Conservation (phyloP, 2,329 filamentous ascomycete genomes). For the Furcasterigmium furcatum region DNA sequence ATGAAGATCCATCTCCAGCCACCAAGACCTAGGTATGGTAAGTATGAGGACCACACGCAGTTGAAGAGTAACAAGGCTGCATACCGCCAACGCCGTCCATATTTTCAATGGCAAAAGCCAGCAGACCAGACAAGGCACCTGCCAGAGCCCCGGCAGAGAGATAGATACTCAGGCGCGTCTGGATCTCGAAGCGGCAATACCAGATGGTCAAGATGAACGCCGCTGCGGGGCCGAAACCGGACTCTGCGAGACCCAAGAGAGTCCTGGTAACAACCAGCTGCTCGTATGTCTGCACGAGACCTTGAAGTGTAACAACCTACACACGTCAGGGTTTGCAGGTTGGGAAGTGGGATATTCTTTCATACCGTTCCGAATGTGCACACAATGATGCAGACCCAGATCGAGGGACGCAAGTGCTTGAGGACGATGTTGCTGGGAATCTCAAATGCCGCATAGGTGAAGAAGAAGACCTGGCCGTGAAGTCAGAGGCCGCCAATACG, state of each 20-base stretch:
- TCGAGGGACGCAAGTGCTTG: slow-evolving; percentile 49
- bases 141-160: background rate
- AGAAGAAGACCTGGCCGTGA: slow-evolving; percentile 58
- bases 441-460: slow-evolving; percentile 52
- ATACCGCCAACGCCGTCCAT: slow-evolving; percentile 50
- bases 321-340: background rate
- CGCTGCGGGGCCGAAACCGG: slow-evolving; percentile 7
- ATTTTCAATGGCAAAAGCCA: slow-evolving; percentile 56
- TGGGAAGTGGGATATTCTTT: slow-evolving; percentile 31
- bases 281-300: background rate
- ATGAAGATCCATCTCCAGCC: no score
- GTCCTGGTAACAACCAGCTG: slow-evolving; percentile 2
- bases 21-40: slow-evolving; percentile 36
- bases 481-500: no score
- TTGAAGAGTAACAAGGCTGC: no score
- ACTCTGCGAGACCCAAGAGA: slow-evolving; percentile 7
- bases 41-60: no score
- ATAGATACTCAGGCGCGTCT: background rate
- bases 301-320: slow-evolving; percentile 27
- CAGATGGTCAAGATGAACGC: background rate
- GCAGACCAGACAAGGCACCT: slow-evolving; percentile 59
- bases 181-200: background rate
- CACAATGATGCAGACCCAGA: slow-evolving; percentile 51
- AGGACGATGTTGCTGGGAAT: slow-evolving; percentile 53
- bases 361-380: slow-evolving; percentile 53